Base-by-base conservation (phyloP, 192 early-diverging fungal species). In the Linnemannia schmuckeri region DNA sequence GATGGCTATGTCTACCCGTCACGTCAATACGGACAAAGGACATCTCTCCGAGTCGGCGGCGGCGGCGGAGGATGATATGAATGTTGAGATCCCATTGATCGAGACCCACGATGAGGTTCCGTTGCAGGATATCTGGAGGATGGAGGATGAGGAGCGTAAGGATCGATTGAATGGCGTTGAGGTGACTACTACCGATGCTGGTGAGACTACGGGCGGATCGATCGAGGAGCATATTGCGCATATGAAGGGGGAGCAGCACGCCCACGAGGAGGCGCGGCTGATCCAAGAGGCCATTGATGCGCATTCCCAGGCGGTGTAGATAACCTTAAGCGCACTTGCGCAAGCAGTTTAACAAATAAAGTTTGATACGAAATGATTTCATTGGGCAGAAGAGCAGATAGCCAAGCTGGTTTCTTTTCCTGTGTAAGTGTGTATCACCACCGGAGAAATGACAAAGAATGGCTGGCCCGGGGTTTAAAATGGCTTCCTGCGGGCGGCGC, bases 121-220 rank as follows among this genome's bases (percentile, higher is more conserved):
- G 24, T 35, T 87, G 66, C 85, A 87, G 24, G 85, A 87, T 42
- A 87, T 87, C 20, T 87, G 85, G 85, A 68, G 66, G 35, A 81
- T 81, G 85, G 85, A 87, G 54, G 85, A 87, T 30, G 85, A 81
- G 13, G 85, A 87, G 44, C 79, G 80, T 7, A 63, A 70, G 71
- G 79, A 87, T 57, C 54, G 85, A 63, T 44, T 85, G 37, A 57
- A 70, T 57, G 37, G 35, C 18, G 30, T 4, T 0, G 22, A 46
- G n/a, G 10, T 44, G 42, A 22, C 49, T 52, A 22, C 49, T 27
- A 37, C 15, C 7, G 30, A 52, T 73, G 9, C 5, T 74, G 72
- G 27, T 52, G 72, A 52, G n/a, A 33, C 22, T 10, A n/a, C 27
- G n/a, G 47, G 44, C 10, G 35, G 40, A 2, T 40, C 52, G 27